phyloP scores from a whole-genome alignment of 2,329 filamentous ascomycete species.

The Dothistroma septosporum region DNA sequence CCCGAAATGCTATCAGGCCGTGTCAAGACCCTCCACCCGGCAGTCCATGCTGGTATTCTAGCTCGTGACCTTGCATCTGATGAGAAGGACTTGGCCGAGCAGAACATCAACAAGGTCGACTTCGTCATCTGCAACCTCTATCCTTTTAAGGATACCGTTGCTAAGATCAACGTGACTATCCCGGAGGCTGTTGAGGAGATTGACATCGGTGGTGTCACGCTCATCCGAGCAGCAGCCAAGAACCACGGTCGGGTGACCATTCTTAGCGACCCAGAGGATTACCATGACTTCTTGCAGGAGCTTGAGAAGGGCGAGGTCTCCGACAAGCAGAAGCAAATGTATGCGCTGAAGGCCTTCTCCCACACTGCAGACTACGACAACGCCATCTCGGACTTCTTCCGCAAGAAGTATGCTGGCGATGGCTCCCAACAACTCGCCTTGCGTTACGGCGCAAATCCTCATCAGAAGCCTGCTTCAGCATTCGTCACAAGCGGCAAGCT shows the following conservation, averaged over 20 bases:
- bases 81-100: conserved; percentile 91
- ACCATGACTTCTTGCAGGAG: conserved; percentile 88
- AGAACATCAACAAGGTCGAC: conserved; percentile 93
- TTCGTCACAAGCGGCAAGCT: conserved; percentile 68
- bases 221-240: conserved; percentile 94
- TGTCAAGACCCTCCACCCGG: conserved; percentile 94
- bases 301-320: conserved; percentile 81
- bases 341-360: conserved; percentile 96
- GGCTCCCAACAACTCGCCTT: conserved; percentile 79
- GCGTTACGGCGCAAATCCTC: conserved; percentile 93
- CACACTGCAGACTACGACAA: conserved; percentile 96
- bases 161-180: conserved; percentile 95
- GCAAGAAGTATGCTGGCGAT: conserved; percentile 87
- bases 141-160: conserved; percentile 97
- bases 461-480: conserved; percentile 93
- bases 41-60: conserved; percentile 71
- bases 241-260: conserved; percentile 96
- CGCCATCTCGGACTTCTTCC: conserved; percentile 94
- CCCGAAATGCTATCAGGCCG: conserved; percentile 93
- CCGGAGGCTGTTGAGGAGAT: conserved; percentile 97
- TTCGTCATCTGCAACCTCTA: conserved; percentile 97
- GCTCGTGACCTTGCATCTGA: conserved; percentile 91
- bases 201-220: conserved; percentile 94
- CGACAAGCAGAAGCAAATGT: conserved; percentile 77
- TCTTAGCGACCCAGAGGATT: conserved; percentile 88